Base-by-base conservation (phyloP, 164 flowering plant species). In the Dillenia suffruticosa region DNA sequence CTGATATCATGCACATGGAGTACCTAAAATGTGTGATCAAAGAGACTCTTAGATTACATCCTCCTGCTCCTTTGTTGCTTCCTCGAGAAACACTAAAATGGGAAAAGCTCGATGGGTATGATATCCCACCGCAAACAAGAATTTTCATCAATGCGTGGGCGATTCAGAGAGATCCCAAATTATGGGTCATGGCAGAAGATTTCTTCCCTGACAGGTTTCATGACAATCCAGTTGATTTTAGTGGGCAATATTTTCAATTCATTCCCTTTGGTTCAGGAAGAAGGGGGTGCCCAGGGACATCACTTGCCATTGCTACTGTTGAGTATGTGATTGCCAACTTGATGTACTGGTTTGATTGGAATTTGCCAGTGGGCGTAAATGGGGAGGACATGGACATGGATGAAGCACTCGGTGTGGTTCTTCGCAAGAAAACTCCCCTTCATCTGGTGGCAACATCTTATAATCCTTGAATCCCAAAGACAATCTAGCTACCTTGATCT, bases 261-360 rank as follows among this genome's bases (percentile, higher is more conserved):
- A 46, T 71, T 0, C 70, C 70, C 2, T 71, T 71, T 48, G 74
- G 70, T 1, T 24, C 64, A 1, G 70, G 74, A 0, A 43, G 63
- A 46, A 45, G 70, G 40, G 59, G 58, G 5, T 70, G 74, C 14
- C 74, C 70, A 2, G 70, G 70, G 12, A 46, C 54, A 1, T 2
- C 51, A 49, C 58, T 67, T 15, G 56, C 56, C 0, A 0, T 59
- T 13, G 46, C 64, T 10, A 44, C 48, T 0, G 47, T 22, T 4
- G 64, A 71, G 61, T 22, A 24, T 2, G 51, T 14, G 14, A 12
- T 71, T 13, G 70, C 70, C 3, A 66, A 66, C 9, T 56, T 71
- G 40, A 9, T 71, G 40, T 62, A 67, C 13, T 47, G 48, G 50
- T 71, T 71, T 13, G 49, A 71, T 8, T 71, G 70, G 67, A 63